Evolutionary conservation across 2,329 filamentous ascomycete genomes (phyloP).

Genomic region (Aplosporella prunicola): DNA sequence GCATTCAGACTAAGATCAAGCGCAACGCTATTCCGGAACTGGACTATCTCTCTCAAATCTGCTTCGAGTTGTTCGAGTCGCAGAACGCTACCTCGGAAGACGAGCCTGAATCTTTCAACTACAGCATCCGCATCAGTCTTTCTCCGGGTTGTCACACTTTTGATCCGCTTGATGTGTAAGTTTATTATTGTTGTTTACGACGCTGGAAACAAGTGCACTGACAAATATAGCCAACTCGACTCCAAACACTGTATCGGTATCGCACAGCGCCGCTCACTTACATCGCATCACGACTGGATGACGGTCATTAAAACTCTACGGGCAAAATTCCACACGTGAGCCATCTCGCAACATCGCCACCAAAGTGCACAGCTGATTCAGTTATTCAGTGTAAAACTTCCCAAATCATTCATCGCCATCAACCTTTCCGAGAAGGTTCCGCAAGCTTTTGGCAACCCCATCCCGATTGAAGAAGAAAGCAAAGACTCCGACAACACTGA

Average conservation of each 20-base stretch:
- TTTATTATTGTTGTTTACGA: constrained; percentile 13
- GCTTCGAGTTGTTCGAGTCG: constrained; percentile 95
- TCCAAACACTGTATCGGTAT: constrained; percentile 94
- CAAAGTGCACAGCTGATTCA: constrained; percentile 4
- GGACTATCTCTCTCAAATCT: constrained; percentile 95
- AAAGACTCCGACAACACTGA: too few species aligned
- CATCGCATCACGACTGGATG: constrained; percentile 89
- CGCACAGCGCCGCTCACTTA: constrained; percentile 80
- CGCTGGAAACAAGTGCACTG: not conserved
- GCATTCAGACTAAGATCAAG: constrained; percentile 92
- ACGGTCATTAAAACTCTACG: constrained; percentile 91
- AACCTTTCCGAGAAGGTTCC: constrained; percentile 41
- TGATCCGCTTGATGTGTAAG: constrained; percentile 77
- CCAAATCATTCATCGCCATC: constrained; percentile 42
- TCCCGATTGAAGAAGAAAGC: not conserved
- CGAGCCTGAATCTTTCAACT: constrained; percentile 70
- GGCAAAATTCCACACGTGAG: constrained; percentile 89
- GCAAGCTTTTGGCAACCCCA: constrained; percentile 28
- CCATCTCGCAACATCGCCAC: constrained; percentile 13
- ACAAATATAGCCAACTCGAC: constrained; percentile 57
- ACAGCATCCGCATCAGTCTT: constrained; percentile 93
- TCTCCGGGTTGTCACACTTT: constrained; percentile 94
- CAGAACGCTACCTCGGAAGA: constrained; percentile 55
- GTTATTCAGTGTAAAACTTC: constrained; percentile 35
- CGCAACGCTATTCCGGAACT: constrained; percentile 92